Percentiles rank a stretch among this genome's conserved stretches.
Evolutionary conservation across 208 protist genomes (phyloP).

Genomic region (Giardia duodenalis): DNA sequence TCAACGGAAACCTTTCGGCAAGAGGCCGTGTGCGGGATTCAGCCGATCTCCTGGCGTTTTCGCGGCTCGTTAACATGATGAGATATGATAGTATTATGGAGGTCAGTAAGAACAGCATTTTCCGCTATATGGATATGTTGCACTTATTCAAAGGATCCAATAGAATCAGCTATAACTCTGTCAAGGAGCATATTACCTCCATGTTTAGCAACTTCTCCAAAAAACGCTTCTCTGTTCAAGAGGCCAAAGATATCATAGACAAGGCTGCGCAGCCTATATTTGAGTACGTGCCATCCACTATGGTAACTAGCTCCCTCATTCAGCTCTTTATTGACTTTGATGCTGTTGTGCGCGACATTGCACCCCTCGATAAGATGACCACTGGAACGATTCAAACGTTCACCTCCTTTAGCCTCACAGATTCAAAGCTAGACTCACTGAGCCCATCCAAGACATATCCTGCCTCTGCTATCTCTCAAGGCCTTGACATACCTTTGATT

Average conservation of each 20-base stretch:
- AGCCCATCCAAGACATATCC: not conserved
- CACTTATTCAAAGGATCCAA: not conserved
- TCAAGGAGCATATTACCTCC: not conserved
- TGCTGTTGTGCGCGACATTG: not conserved
- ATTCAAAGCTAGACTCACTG: too few relatives aligned
- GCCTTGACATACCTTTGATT: not conserved
- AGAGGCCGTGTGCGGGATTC: not conserved
- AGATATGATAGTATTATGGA: not conserved
- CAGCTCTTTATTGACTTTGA: slow-evolving; percentile 3
- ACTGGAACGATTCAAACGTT: not conserved
- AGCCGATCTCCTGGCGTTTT: not conserved
- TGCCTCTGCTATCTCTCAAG: not conserved
- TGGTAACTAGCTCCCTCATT: not conserved
- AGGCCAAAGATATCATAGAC: not conserved
- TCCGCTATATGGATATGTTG: not conserved
- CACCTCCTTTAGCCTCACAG: not conserved
- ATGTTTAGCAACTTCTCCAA: not conserved
- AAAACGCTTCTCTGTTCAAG: not conserved
- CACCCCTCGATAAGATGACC: not conserved
- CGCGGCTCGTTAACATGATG: not conserved
- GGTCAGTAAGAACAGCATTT: not conserved
- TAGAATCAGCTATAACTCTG: not conserved
- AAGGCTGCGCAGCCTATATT: not conserved
- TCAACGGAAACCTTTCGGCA: not conserved
- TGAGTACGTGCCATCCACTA: not conserved